Percentiles rank a stretch among this genome's conserved stretches.
These are phyloP conservation scores for Lecanicillium sp. DNA, from an alignment of 2,329 filamentous ascomycete genomes.

Conservation along the genomic window DNA sequence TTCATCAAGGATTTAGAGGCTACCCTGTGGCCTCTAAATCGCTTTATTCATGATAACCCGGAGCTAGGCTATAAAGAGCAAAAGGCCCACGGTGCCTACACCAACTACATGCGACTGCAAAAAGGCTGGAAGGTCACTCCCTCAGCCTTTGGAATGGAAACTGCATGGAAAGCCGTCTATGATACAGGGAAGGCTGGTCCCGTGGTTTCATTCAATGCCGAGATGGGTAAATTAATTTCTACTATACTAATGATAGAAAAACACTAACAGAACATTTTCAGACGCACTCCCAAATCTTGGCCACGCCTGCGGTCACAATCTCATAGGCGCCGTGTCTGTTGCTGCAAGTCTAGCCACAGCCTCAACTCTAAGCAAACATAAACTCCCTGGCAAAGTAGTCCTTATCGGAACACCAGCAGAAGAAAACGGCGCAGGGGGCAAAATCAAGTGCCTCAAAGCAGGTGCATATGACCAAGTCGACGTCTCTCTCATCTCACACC, in stretches of 20 bases:
- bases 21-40: slow-evolving; percentile 27
- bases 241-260: background rate
- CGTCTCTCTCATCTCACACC: slow-evolving; percentile 20
- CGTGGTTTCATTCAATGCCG: slow-evolving; percentile 33
- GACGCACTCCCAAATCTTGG: slow-evolving; percentile 42
- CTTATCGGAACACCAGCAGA: slow-evolving; percentile 48
- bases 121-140: slow-evolving; percentile 29
- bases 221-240: slow-evolving; percentile 20
- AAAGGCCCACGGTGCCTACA: slow-evolving; percentile 32
- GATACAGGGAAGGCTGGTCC: slow-evolving; percentile 26
- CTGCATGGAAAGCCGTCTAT: slow-evolving; percentile 33
- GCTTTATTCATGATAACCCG: slow-evolving; percentile 33
- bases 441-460: slow-evolving; percentile 36
- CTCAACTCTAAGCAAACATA: background rate
- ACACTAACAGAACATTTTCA: slow-evolving; percentile 9
- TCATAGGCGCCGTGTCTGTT: slow-evolving; percentile 41
- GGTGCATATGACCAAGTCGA: slow-evolving; percentile 32
- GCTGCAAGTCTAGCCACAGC: slow-evolving; percentile 24
- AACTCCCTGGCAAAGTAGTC: slow-evolving; percentile 5
- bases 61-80: slow-evolving; percentile 33
- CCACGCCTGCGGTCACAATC: slow-evolving; percentile 47
- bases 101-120: slow-evolving; percentile 24
- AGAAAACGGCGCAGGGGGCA: slow-evolving; percentile 40
- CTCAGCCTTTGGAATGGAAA: slow-evolving; percentile 33
- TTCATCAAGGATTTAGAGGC: slow-evolving; percentile 12